A percentile compares a stretch with the other conserved stretches of the same genome.
Evolutionary conservation across 75 land plant species (phyloP).

Genomic region (Sequoiadendron giganteum): DNA sequence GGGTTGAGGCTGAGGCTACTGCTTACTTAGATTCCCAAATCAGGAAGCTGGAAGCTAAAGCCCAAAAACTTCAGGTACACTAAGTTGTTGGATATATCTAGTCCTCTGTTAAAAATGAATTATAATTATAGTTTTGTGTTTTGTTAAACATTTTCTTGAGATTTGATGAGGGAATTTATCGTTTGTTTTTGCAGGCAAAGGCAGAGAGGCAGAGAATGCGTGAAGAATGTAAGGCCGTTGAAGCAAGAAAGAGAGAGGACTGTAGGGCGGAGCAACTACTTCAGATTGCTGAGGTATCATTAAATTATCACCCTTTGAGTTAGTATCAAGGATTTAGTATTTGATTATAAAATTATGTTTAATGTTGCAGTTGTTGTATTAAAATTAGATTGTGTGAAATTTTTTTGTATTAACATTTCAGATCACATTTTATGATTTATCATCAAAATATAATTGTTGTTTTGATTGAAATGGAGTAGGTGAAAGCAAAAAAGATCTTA

Average conservation of each 20-base stretch:
- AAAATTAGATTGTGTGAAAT: too few relatives aligned
- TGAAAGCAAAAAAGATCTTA: conserved; percentile 37
- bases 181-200: conserved; percentile 19
- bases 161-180: neutral
- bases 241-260: conserved; percentile 32
- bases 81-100: neutral
- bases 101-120: too few relatives aligned
- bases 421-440: too few relatives aligned
- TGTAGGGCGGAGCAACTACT: conserved; percentile 26
- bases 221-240: conserved; percentile 26
- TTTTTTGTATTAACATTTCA: too few relatives aligned
- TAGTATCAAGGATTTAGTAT: neutral
- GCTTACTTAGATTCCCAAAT: conserved; percentile 35
- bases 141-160: neutral
- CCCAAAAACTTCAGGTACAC: conserved; percentile 32
- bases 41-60: conserved; percentile 44
- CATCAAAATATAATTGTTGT: neutral
- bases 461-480: conserved; percentile 13
- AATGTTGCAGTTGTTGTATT: too few relatives aligned
- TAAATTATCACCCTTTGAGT: neutral
- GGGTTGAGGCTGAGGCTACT: conserved; percentile 43
- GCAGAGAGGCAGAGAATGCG: conserved; percentile 42
- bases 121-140: neutral
- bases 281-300: conserved; percentile 26
- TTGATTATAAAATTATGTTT: neutral